A percentile compares a stretch with the other conserved stretches of the same genome.
These are phyloP conservation scores for Metschnikowia corniflorae DNA, from an alignment of 805 yeast genomes.

Conservation along the genomic window DNA sequence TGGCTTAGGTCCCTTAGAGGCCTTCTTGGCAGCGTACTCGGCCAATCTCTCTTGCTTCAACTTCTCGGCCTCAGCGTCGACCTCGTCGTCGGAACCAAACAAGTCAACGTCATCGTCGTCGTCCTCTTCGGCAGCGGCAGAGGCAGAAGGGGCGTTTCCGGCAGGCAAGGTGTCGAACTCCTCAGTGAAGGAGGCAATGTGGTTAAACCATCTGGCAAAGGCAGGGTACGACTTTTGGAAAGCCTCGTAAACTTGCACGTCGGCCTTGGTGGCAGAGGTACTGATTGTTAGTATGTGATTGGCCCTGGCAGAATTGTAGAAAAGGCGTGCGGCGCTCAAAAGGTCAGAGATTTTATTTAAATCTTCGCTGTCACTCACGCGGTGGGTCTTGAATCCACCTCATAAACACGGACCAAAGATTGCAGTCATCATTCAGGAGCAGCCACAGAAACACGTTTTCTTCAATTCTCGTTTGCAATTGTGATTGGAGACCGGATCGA, in stretches of 20 bases:
- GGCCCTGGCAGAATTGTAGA: too few relatives aligned
- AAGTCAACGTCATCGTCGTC: conserved; percentile 88
- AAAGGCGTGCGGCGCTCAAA: too few relatives aligned
- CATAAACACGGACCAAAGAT: conserved; percentile 95
- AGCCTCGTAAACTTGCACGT: conserved; percentile 90
- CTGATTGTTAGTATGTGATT: conserved; percentile 51
- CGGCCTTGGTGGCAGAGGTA: conserved; percentile 91
- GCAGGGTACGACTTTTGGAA: conserved; percentile 89
- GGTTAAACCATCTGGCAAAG: conserved; percentile 98
- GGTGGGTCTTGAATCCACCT: conserved; percentile 95
- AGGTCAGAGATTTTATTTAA: conserved; percentile 38
- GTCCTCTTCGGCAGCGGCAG: conserved; percentile 55
- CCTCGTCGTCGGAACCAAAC: conserved; percentile 92
- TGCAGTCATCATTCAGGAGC: conserved; percentile 60
- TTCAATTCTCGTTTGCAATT: too few relatives aligned
- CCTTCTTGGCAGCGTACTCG: conserved; percentile 96
- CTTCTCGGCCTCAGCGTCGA: conserved; percentile 95
- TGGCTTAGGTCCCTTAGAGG: conserved; percentile 94
- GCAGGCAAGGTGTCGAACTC: conserved; percentile 83
- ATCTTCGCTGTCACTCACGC: conserved; percentile 74
- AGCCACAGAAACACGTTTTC: too few relatives aligned
- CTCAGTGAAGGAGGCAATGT: conserved; percentile 88
- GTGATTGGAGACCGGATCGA: too few relatives aligned
- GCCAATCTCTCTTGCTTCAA: conserved; percentile 97
- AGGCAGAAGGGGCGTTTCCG: conserved; percentile 54